These are phyloP conservation scores for Brassica incana DNA, from an alignment of 345 rosid species.

Conservation along the genomic window DNA sequence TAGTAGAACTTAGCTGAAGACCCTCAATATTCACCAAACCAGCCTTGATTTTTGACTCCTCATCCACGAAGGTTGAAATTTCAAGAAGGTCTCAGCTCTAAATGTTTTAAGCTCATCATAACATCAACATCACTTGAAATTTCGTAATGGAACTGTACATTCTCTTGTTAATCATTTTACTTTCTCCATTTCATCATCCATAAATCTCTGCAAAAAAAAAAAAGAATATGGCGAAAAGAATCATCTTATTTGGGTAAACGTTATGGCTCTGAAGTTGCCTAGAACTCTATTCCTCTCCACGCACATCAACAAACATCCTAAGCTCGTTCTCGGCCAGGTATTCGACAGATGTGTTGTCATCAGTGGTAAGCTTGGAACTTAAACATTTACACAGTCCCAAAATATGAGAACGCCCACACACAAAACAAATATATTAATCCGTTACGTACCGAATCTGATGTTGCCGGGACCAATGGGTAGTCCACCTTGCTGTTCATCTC, in stretches of 20 bases:
- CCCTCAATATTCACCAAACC: slow-evolving; percentile 76
- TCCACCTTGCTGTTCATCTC: slow-evolving; percentile 34
- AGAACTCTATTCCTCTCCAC: background rate
- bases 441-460: slow-evolving; percentile 56
- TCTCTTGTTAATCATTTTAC: slow-evolving; percentile 66
- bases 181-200: slow-evolving; percentile 67
- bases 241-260: background rate
- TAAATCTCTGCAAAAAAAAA: slow-evolving; percentile 49
- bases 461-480: slow-evolving; percentile 54
- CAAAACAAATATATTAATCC: background rate
- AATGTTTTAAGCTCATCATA: too few relatives aligned
- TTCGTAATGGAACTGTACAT: slow-evolving; percentile 56
- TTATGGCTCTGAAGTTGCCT: background rate
- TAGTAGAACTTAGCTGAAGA: slow-evolving; percentile 56
- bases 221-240: background rate
- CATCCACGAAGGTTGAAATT: slow-evolving; percentile 19
- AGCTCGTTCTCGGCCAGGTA: too few relatives aligned
- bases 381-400: too few relatives aligned
- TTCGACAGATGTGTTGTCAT: background rate
- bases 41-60: slow-evolving; percentile 68
- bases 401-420: slow-evolving; percentile 39
- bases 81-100: too few relatives aligned
- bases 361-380: too few relatives aligned
- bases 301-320: background rate
- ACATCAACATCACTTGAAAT: too few relatives aligned